Evolutionary conservation across 345 rosid genomes (phyloP).

Genomic region (Conringia planisiliqua): DNA sequence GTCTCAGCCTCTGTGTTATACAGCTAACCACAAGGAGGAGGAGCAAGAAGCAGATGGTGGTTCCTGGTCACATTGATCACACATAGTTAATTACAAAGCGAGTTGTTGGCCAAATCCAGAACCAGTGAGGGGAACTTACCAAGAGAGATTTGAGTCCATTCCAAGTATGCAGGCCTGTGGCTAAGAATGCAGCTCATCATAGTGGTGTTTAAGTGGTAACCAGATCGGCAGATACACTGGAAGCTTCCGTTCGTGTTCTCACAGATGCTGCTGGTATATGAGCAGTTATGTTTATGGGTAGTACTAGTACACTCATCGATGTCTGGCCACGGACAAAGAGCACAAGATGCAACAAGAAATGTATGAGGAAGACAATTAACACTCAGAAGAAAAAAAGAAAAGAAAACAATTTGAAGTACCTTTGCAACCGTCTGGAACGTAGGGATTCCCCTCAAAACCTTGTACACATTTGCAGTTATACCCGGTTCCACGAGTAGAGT

Average conservation of each 20-base stretch:
- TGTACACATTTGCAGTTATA: slow-evolving; percentile 28
- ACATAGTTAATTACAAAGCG: neutral
- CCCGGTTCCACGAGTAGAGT: neutral
- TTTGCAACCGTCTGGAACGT: slow-evolving; percentile 13
- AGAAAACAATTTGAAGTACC: neutral
- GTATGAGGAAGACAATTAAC: neutral
- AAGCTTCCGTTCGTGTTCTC: slow-evolving; percentile 15
- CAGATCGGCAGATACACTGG: slow-evolving; percentile 27
- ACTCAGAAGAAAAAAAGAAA: neutral
- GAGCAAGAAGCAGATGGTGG: neutral
- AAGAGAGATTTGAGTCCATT: neutral
- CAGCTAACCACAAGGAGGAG: neutral
- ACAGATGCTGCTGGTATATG: too few species aligned
- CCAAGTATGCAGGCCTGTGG: too few species aligned
- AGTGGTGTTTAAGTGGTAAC: neutral
- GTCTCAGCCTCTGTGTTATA: neutral
- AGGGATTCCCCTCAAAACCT: neutral
- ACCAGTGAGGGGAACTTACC: neutral
- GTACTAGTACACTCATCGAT: neutral
- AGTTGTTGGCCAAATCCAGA: neutral
- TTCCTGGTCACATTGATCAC: neutral
- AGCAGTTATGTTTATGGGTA: neutral
- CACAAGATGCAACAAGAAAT: neutral
- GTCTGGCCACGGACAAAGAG: neutral
- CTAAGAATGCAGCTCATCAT: too few species aligned